Conservation (phyloP, 129 eudicot genomes). For the Smallanthus sonchifolius region DNA sequence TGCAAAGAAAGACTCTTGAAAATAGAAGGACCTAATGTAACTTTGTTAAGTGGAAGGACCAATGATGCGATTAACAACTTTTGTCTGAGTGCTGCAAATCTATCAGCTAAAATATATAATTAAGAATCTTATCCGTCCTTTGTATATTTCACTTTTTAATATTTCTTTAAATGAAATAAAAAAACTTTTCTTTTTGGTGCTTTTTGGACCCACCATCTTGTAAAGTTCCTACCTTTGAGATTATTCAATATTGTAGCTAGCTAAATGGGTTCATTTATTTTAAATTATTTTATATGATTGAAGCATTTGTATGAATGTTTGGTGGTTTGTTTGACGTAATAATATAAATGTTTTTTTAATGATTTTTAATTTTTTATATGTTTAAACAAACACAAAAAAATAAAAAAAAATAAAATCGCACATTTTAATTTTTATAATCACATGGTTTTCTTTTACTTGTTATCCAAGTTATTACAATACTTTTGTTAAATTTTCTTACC, state of each 20-base stretch:
- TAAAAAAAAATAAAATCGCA: too few relatives aligned
- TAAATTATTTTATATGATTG: too few relatives aligned
- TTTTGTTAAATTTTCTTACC: too few relatives aligned
- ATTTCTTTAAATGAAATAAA: conserved; percentile 11
- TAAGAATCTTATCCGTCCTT: conserved; percentile 37
- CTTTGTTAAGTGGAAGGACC: conserved; percentile 1
- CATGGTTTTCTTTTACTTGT: too few relatives aligned
- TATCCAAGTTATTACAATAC: too few relatives aligned
- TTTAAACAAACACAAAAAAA: too few relatives aligned
- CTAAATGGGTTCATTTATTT: too few relatives aligned
- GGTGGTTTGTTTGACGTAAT: too few relatives aligned
- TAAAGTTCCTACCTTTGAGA: conserved; percentile 27
- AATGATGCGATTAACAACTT: background rate
- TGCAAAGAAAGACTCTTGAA: background rate
- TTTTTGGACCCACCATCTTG: conserved; percentile 35
- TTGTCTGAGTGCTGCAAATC: conserved; percentile 28
- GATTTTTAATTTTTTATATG: too few relatives aligned
- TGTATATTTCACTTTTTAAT: conserved; percentile 14
- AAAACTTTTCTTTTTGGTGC: conserved; percentile 20
- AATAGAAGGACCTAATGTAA: background rate
- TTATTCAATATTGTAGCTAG: conserved; percentile 5
- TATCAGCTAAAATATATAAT: conserved; percentile 31
- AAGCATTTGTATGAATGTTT: too few relatives aligned
- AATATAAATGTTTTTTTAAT: too few relatives aligned
- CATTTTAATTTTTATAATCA: too few relatives aligned